These are phyloP conservation scores for Candida silvicultrix DNA, from an alignment of 805 yeast genomes.

Conservation along the genomic window DNA sequence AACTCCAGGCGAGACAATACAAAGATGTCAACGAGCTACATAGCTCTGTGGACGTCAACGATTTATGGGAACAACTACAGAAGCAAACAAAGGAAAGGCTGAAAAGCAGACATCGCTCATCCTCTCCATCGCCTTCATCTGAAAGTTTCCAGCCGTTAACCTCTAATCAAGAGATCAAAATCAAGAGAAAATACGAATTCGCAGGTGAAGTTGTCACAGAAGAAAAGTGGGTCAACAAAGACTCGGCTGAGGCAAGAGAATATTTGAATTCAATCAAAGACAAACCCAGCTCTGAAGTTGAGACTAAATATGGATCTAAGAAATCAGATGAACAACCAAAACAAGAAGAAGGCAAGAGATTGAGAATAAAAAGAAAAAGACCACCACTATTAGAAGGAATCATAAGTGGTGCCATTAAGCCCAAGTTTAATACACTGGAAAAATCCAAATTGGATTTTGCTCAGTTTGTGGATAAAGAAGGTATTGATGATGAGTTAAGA, in stretches of 20 bases:
- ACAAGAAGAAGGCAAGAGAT: constrained; percentile 24
- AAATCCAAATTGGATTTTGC: constrained; percentile 95
- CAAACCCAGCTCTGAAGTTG: constrained; percentile 13
- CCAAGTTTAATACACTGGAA: constrained; percentile 85
- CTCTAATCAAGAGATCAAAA: constrained; percentile 48
- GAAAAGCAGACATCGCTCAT: constrained; percentile 14
- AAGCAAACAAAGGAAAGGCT: constrained; percentile 23
- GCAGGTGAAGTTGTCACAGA: constrained; percentile 83
- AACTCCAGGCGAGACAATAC: constrained; percentile 19
- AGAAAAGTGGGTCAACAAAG: constrained; percentile 66
- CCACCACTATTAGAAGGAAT: constrained; percentile 75
- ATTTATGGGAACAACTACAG: constrained; percentile 52
- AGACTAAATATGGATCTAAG: constrained; percentile 9
- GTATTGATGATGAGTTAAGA: constrained; percentile 75
- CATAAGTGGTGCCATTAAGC: constrained; percentile 57
- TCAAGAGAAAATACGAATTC: constrained; percentile 74
- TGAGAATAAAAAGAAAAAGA: constrained; percentile 59
- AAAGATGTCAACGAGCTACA: constrained; percentile 10
- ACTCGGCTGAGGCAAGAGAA: constrained; percentile 85
- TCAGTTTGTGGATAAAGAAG: constrained; percentile 80
- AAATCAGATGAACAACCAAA: constrained; percentile 3
- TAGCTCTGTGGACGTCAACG: constrained; percentile 39
- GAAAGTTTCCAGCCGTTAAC: constrained; percentile 7
- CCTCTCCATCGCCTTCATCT: constrained; percentile 4
- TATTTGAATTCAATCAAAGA: constrained; percentile 53